Evolutionary conservation across 1,284 basidiomycete genomes (phyloP), one percentile per base, ranked within the genome.

Genomic region (Apiotrichum porosum): DNA sequence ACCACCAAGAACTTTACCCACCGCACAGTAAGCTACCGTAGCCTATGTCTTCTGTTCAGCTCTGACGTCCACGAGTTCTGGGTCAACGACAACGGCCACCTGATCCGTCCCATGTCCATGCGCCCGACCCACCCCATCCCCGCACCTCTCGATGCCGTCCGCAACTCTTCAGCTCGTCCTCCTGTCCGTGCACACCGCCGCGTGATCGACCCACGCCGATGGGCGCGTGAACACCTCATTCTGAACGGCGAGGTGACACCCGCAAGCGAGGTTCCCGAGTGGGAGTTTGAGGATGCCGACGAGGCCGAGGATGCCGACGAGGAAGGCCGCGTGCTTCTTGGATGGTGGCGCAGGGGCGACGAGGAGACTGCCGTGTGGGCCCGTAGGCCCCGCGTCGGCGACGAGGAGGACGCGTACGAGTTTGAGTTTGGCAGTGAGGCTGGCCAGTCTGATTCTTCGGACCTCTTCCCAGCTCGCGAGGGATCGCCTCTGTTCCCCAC

Each of bases 111-210:
- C 0, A 49, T 72, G 13, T 54, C 54, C 9, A 60, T 68, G 37
- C 63, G 69, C 8, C 68, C 69, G 0, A 44, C 61, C 3, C 69
- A 65, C 50, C 62, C 67, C 6, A 37, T 70, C 12, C 60, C 57
- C 1, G 8, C 21, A 2, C 6, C 26, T 12, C 37, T 34, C 22
- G 10, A 12, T 12, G 23, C 10, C 13, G 19, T 21, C 18, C 8
- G 4, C 8, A 22, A 22, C 8, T 37, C 36, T 3, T 13, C 22
- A 1, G 26, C 18, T 8, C 40, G 33, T 4, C 47, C 51, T 15
- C 50, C 47, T 3, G 30, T 38, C 24, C 62, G 64, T 15, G 54
- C 63, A 23, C 34, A 40, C 6, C 46, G 63, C 17, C 54, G 62
- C 34, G 66, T 72, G n/a, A 59, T 68, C 34, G 58, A 69, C 42